These are phyloP conservation scores for Fomitopsis palustris DNA, from an alignment of 1,284 basidiomycete species.

Conservation along the genomic window DNA sequence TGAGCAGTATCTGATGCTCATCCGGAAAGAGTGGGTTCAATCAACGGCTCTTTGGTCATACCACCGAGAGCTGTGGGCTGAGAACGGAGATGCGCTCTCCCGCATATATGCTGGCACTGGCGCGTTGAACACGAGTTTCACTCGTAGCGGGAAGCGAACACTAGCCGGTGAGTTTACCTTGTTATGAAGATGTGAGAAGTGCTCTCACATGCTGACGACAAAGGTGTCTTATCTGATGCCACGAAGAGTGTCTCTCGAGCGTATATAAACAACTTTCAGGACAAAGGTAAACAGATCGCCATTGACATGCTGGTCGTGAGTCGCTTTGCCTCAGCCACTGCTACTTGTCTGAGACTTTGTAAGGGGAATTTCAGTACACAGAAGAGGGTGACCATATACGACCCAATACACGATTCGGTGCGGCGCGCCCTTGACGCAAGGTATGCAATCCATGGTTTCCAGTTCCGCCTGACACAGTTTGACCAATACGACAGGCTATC, in stretches of 20 bases:
- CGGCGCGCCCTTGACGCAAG: constrained; percentile 66
- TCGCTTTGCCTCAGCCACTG: constrained; percentile 4
- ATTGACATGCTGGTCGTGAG: constrained; percentile 93
- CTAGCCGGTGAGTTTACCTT: constrained; percentile 56
- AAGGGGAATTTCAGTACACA: constrained; percentile 92
- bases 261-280: constrained; percentile 98
- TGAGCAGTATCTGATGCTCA: constrained; percentile 69
- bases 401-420: constrained; percentile 91
- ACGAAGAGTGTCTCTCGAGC: constrained; percentile 94
- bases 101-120: constrained; percentile 97
- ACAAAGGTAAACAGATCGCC: constrained; percentile 90
- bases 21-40: constrained; percentile 73
- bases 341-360: background rate
- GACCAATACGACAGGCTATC: constrained; percentile 46
- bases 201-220: background rate
- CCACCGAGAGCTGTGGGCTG: constrained; percentile 95
- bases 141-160: constrained; percentile 91
- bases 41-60: constrained; percentile 75
- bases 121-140: constrained; percentile 94
- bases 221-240: constrained; percentile 89
- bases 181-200: too few relatives aligned
- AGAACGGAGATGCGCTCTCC: constrained; percentile 89
- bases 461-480: constrained; percentile 7
- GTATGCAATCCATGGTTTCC: constrained; percentile 29
- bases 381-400: constrained; percentile 85